Evolutionary conservation across 768 basidiomycete species (phyloP), one percentile per base, ranked within the genome.

Genomic region (Lactifluus hygrophoroides): DNA sequence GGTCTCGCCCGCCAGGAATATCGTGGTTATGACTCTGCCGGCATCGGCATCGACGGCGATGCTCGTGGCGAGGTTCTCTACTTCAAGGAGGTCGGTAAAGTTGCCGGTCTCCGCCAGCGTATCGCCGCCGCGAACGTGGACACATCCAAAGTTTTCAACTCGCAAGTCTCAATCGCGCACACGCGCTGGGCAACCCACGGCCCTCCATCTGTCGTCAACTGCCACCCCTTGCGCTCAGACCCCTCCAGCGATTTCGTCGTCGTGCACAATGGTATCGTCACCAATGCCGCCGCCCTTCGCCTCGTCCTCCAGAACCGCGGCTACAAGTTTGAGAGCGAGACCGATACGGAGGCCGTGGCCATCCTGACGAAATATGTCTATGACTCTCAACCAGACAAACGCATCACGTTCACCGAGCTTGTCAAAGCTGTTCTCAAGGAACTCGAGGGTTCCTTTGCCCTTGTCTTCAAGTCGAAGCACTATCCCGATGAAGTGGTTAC

Each of bases 151-250:
- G 78, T 81, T 37, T 86, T 82, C 72, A 69, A 91, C 51, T 84
- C 86, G 42, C 94, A 97, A 74, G 92, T 94, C 45, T 93, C 92
- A 38, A 97, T 99, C 73, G 95, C 95, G 13, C 96, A 99, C 75
- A 99, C 96, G 13, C 90, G 96, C 64, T 99, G 96, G 96, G 96
- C 96, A 2, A 99, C 96, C 19, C 96, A 99, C 69, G 96, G 96
- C 37, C 82, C 85, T 19, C 94, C 94, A 21, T 88, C 86, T 3
- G 80, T 83, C 53, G 72, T 80, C 66, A 99, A 99, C 75, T 98
- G 95, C 75, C 96, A 99, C 72, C 96, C 96, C 54, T 83, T 96
- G 67, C 85, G 85, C 67, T 90, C 88, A 16, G 93, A 95, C 67
- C 75, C 81, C 25, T 77, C 72, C 54, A 76, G 80, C 59, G 94